Evolutionary conservation across 805 yeast genomes (phyloP), one percentile per base, ranked within the genome.

Genomic region (Clavispora carvajalis): DNA sequence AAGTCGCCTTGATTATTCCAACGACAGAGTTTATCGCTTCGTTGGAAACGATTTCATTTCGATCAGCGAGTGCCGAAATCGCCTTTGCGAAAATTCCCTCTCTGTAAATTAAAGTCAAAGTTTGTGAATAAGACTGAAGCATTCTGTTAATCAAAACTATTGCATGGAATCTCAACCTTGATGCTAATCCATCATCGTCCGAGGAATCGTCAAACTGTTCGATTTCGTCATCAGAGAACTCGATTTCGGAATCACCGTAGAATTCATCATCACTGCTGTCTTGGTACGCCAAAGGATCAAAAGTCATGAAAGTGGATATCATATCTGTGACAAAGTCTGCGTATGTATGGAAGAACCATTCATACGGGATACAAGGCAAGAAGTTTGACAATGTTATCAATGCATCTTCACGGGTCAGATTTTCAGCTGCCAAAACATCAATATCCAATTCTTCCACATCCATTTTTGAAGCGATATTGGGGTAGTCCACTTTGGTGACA

Each of bases 81-180:
- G 77, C 38, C 1, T 44, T 43, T 6, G 51, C 58, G 40, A 68
- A 62, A 10, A 64, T 54, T 1, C 41, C 33, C 2, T 54, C 42
- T 16, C 19, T n/a, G 40, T 68, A 71, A 7, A 75, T 44, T 2
- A 48, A 31, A 5, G 67, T 57, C 13, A 77, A 51, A 1, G 55
- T 41, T 1, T 44, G 39, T 2, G 80, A 76, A 38, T 62, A 65
- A 2, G 53, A 47, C 3, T 51, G 52, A n/a, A 74, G 59, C 11
- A 75, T 41, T 0, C 69, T 52, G 13, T 67, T 57, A 7, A 74
- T 51, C 24, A 79, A 52, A 22, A 60, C 62, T 6, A 76, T 67
- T 0, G 85, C 61, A 39, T 71, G 73, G 31, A 76, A 63, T 44
- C 93, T 65, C 15, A 85, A 59, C 47, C 76, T 80, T 84, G 90